These are phyloP conservation scores for Amphicarpaea edgeworthii DNA, from an alignment of 306 rosid genomes.

Conservation along the genomic window DNA sequence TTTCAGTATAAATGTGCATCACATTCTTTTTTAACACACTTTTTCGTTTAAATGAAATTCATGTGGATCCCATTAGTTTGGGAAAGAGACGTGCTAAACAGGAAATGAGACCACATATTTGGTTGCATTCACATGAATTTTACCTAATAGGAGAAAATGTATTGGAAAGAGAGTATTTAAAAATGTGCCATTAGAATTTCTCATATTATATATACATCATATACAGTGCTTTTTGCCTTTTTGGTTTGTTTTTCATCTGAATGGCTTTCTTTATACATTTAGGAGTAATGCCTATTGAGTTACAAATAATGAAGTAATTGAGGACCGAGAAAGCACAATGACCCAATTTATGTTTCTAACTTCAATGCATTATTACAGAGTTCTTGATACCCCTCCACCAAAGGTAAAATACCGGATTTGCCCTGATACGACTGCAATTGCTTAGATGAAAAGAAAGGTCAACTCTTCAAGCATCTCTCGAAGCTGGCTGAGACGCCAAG, in stretches of 20 bases:
- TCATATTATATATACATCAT: too few relatives aligned
- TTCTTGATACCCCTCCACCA: slow-evolving; percentile 54
- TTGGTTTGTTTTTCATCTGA: too few relatives aligned
- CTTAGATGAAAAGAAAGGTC: slow-evolving; percentile 55
- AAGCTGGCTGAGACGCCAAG: not conserved
- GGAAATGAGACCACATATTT: not conserved
- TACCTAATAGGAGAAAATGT: too few relatives aligned
- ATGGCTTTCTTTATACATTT: too few relatives aligned
- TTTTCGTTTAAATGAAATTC: too few relatives aligned
- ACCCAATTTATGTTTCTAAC: not conserved
- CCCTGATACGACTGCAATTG: slow-evolving; percentile 78
- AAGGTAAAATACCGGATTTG: slow-evolving; percentile 78
- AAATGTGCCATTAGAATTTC: too few relatives aligned
- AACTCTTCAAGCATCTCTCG: not conserved
- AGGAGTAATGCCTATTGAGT: not conserved
- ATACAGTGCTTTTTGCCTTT: too few relatives aligned
- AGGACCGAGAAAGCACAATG: not conserved
- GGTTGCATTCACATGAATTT: not conserved
- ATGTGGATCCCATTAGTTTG: too few relatives aligned
- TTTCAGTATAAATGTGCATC: not conserved
- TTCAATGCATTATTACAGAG: slow-evolving; percentile 58
- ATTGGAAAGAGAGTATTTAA: too few relatives aligned
- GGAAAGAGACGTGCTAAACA: too few relatives aligned
- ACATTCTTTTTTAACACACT: too few relatives aligned
- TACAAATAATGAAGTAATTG: slow-evolving; percentile 19